A percentile compares a stretch with the other conserved stretches of the same genome.
phyloP scores from a whole-genome alignment of 345 rosid genomes.

The Laguncularia racemosa region DNA sequence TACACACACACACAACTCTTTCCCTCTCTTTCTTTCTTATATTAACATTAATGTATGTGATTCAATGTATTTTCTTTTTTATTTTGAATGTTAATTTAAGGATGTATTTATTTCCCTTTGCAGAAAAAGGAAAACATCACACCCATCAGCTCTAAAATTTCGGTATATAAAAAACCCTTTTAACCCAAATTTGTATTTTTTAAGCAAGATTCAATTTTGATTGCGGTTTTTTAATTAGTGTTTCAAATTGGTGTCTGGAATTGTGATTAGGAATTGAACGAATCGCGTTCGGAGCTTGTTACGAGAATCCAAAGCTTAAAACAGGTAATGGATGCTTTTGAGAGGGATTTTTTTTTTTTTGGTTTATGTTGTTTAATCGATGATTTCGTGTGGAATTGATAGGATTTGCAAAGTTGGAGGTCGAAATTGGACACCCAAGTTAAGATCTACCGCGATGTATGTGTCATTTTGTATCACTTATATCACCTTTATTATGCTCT shows the following conservation, averaged over 20 bases:
- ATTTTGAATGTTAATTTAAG: not conserved
- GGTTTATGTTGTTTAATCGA: no score
- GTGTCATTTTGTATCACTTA: constrained; percentile 5
- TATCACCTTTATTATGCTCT: no score
- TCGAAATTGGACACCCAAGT: constrained; percentile 89
- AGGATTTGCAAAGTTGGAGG: constrained; percentile 98
- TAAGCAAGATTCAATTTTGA: not conserved
- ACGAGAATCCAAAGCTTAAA: constrained; percentile 79
- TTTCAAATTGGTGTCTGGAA: not conserved
- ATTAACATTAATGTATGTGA: not conserved
- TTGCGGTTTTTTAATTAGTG: not conserved
- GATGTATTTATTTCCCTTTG: constrained; percentile 9
- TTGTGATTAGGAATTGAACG: constrained; percentile 58
- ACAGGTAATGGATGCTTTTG: constrained; percentile 37
- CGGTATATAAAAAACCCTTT: constrained; percentile 21
- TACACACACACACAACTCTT: constrained; percentile 25
- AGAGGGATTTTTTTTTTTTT: no score
- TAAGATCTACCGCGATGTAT: constrained; percentile 72
- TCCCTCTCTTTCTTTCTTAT: constrained; percentile 8
- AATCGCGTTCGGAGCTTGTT: constrained; percentile 79
- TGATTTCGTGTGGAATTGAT: not conserved
- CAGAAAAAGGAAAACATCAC: constrained; percentile 69
- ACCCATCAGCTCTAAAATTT: constrained; percentile 58
- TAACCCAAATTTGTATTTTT: not conserved
- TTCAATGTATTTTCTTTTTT: not conserved